Conservation (phyloP, 2,329 filamentous ascomycete species). For the Botrytis cinerea region DNA sequence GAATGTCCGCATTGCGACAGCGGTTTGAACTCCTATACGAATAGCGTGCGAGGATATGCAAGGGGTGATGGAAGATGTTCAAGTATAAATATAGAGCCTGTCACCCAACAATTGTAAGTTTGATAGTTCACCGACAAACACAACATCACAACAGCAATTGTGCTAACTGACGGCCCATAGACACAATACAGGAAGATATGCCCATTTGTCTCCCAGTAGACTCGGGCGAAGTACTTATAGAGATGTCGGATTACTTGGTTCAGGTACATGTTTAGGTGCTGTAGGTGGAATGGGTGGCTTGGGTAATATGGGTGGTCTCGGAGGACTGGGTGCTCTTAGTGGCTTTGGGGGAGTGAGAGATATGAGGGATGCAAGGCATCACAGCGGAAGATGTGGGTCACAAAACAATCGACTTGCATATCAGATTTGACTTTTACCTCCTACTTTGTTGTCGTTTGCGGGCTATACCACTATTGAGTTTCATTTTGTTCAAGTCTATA, state of each 20-base stretch:
- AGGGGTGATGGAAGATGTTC: background rate
- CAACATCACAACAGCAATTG: background rate
- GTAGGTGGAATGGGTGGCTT: background rate
- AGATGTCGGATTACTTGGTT: conserved; percentile 14
- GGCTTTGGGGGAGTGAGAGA: conserved; percentile 12
- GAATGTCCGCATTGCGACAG: conserved; percentile 24
- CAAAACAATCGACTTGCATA: conserved; percentile 4
- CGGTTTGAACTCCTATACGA: background rate
- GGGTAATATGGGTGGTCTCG: background rate
- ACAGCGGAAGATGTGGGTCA: conserved; percentile 14
- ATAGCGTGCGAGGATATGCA: background rate
- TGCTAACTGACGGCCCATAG: background rate
- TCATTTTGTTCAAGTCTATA: background rate
- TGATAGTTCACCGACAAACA: background rate
- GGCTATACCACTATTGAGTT: background rate
- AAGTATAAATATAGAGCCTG: background rate
- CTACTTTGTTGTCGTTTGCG: background rate
- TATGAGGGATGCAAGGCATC: conserved; percentile 12
- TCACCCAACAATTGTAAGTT: conserved; percentile 17
- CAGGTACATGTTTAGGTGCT: conserved; percentile 4
- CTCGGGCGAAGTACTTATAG: conserved; percentile 17
- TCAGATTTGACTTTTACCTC: background rate
- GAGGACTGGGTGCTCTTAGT: conserved; percentile 1
- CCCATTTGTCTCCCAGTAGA: background rate
- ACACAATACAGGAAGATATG: background rate